phyloP scores from a whole-genome alignment of 768 basidiomycete species.

The Collybia mongolica region DNA sequence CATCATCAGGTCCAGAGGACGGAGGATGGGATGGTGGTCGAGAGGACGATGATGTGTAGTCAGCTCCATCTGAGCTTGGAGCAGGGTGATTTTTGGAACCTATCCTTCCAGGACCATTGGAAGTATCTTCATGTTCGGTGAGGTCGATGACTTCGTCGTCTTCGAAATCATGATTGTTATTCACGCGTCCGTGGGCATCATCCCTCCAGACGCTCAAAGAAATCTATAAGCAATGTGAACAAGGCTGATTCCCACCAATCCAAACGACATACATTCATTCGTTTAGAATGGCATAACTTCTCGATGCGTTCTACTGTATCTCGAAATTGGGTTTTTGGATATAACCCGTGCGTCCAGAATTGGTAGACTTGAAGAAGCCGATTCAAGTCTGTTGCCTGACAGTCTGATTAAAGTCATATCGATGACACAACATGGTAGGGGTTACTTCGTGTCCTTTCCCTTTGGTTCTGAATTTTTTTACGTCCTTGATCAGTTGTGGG shows the following conservation, averaged over 20 bases:
- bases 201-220: constrained; percentile 77
- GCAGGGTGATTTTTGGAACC: constrained; percentile 12
- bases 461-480: constrained; percentile 75
- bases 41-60: constrained; percentile 33
- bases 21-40: constrained; percentile 33
- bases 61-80: constrained; percentile 25
- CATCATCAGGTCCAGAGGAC: constrained; percentile 39
- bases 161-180: constrained; percentile 17
- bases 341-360: constrained; percentile 93
- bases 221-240: constrained; percentile 40
- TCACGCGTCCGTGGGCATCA: constrained; percentile 45
- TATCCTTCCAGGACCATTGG: constrained; percentile 6
- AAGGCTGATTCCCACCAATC: neutral
- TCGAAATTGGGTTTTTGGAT: constrained; percentile 83
- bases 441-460: constrained; percentile 93
- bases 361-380: constrained; percentile 83
- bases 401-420: neutral
- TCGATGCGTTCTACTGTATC: constrained; percentile 88
- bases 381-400: constrained; percentile 76
- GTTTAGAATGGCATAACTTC: constrained; percentile 80
- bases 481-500: constrained; percentile 71
- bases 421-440: constrained; percentile 3
- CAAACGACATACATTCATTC: constrained; percentile 70
- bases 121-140: constrained; percentile 20
- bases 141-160: constrained; percentile 18